Evolutionary conservation across 78 protist genomes (phyloP).

Genomic region (slime mould (Dictyostelium discoideum)): DNA sequence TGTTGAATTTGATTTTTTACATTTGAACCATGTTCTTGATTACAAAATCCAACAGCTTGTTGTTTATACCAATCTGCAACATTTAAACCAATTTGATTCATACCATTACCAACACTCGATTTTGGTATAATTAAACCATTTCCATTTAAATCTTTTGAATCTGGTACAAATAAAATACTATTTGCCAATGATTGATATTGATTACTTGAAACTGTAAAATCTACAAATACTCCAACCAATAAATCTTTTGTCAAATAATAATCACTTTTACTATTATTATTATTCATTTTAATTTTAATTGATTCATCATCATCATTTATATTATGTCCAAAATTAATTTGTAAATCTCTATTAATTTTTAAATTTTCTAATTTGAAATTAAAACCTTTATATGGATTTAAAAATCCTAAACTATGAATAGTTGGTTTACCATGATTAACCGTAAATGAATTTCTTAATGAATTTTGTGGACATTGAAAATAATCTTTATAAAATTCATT

Average conservation of each 20-base stretch:
- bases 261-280: not conserved
- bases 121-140: not conserved
- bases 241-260: not conserved
- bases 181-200: not conserved
- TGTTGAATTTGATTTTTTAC: constrained; percentile 17
- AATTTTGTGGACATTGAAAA: not conserved
- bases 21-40: not conserved
- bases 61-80: not conserved
- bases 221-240: not conserved
- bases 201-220: not conserved
- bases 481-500: not conserved
- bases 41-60: not conserved
- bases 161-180: not conserved
- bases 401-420: not conserved
- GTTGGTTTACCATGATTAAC: not conserved
- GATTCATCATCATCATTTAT: too few species aligned
- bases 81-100: constrained; percentile 6
- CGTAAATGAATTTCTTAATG: constrained; percentile 15
- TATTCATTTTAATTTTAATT: not conserved
- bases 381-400: not conserved
- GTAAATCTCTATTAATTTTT: not conserved
- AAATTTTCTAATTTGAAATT: not conserved
- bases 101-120: not conserved
- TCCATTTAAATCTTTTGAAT: not conserved
- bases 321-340: not conserved